phyloP scores from a whole-genome alignment of 352 stramenopile species.

The Peronospora farinosa region DNA sequence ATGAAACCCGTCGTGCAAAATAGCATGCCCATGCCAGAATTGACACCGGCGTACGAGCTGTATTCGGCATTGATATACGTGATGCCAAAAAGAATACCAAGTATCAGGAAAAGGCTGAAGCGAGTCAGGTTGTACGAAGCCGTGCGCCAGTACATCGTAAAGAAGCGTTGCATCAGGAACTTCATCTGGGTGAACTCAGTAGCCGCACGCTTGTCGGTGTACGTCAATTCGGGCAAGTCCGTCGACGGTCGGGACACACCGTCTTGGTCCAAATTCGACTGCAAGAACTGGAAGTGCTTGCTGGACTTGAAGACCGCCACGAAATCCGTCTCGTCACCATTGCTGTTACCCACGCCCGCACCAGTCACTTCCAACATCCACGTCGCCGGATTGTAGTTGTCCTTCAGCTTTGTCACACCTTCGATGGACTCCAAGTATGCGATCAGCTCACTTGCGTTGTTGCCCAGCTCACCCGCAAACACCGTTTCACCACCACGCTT shows the following conservation, averaged over 20 bases:
- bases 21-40: conserved; percentile 42
- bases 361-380: conserved; percentile 39
- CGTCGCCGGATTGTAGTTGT: conserved; percentile 71
- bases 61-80: conserved; percentile 35
- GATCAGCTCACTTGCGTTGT: conserved; percentile 38
- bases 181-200: conserved; percentile 18
- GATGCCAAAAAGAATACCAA: conserved; percentile 70
- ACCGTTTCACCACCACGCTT: too few species aligned
- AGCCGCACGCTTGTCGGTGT: conserved; percentile 29
- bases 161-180: conserved; percentile 45
- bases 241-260: conserved; percentile 24
- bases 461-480: conserved; percentile 21
- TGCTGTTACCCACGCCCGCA: conserved; percentile 30
- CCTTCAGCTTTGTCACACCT: conserved; percentile 40
- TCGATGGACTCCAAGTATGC: conserved; percentile 21
- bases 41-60: conserved; percentile 44
- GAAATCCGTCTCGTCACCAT: conserved; percentile 33
- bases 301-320: conserved; percentile 29
- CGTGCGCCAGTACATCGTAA: conserved; percentile 55
- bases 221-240: conserved; percentile 27
- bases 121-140: conserved; percentile 81
- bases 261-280: conserved; percentile 30
- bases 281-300: conserved; percentile 18
- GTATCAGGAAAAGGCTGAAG: conserved; percentile 50
- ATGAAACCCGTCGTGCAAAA: conserved; percentile 76